Evolutionary conservation across 768 basidiomycete species (phyloP), one percentile per base, ranked within the genome.

Genomic region (Boletus sp.): DNA sequence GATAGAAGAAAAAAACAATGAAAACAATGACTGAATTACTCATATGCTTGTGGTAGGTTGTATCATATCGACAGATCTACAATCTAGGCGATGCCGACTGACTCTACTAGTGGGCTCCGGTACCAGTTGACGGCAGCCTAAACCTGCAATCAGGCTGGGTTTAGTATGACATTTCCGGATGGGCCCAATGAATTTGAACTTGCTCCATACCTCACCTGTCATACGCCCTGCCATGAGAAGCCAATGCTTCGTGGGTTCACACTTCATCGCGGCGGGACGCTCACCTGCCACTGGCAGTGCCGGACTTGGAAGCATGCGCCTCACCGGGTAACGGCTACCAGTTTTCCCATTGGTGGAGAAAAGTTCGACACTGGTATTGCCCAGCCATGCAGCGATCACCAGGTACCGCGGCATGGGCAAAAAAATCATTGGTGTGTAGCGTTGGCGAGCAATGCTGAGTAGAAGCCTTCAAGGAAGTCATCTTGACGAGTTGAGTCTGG

Each of bases 301-400:
- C 67, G 36, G 48, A 60, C 32, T 56, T 47, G 66, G 68, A 56
- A 65, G 44, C 11, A 18, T 18, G 56, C 55, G 53, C 58, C 56
- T 30, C 45, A 58, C 69, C 68, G 69, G 68, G 36, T 61, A 45
- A 55, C 64, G 69, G 69, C 47, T 61, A 59, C 48, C 24, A 1
- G 20, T 37, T 15, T 60, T 59, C 54, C 64, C 53, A 54, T 60
- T 59, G 42, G 57, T 40, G 33, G 53, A 50, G 37, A 49, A 32
- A 24, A 9, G 12, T 36, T 14, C 14, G 24, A 24, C 48, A 42
- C 50, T 35, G 42, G n/a, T 5, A 29, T 5, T 14, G 41, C 20
- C 51, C 52, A 56, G 52, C 39, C 39, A 20, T 42, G 2, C 36
- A 4, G 32, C 24, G 32, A 9, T 33, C 18, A 24, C 57, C 55